Percentiles rank a stretch among this genome's conserved stretches.
phyloP scores from a whole-genome alignment of 768 basidiomycete genomes.

The Nidularia pulvinata region DNA sequence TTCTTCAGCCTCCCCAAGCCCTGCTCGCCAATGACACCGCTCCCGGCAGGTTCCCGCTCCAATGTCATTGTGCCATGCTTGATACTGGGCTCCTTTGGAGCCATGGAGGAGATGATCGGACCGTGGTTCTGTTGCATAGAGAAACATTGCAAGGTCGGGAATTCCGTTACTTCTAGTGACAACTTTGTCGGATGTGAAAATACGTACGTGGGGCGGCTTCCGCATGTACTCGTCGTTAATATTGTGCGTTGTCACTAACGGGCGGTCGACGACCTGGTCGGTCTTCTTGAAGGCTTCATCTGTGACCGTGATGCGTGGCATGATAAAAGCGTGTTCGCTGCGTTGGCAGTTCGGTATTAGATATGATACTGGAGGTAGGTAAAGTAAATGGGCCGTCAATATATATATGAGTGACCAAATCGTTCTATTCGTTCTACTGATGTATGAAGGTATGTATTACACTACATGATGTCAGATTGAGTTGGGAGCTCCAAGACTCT shows the following conservation, averaged over 20 bases:
- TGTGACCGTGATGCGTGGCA: conserved; percentile 14
- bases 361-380: neutral
- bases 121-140: neutral
- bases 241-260: conserved; percentile 12
- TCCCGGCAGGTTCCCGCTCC: conserved; percentile 3
- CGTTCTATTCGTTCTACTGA: too few relatives aligned
- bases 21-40: conserved; percentile 2
- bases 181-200: neutral
- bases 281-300: conserved; percentile 18
- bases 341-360: neutral
- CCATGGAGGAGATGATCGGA: neutral
- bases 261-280: conserved; percentile 12
- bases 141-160: too few relatives aligned
- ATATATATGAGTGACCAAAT: too few relatives aligned
- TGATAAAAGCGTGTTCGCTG: conserved; percentile 1
- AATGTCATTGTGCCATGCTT: conserved; percentile 1
- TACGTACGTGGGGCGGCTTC: conserved; percentile 14
- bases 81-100: neutral
- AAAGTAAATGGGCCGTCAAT: too few relatives aligned
- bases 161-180: too few relatives aligned
- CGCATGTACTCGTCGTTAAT: conserved; percentile 18
- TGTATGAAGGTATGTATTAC: too few relatives aligned
- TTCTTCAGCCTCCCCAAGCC: conserved; percentile 2
- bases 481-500: too few relatives aligned
- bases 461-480: too few relatives aligned